Conservation (phyloP, 495 filamentous ascomycete species). For the Xylaria grammica region DNA sequence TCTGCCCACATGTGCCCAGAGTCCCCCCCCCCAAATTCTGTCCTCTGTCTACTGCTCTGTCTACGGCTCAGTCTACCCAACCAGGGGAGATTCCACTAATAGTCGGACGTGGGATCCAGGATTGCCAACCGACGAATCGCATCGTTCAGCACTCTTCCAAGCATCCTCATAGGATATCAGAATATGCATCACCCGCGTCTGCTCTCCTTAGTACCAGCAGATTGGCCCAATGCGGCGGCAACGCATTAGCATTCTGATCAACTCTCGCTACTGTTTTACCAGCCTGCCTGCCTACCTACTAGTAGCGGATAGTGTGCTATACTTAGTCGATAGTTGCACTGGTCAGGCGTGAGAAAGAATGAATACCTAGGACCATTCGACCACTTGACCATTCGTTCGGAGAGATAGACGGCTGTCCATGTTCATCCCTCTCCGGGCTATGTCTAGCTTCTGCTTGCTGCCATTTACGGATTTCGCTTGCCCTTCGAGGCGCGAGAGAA, state of each 20-base stretch:
- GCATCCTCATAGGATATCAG: constrained; percentile 38
- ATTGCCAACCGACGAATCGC: constrained; percentile 30
- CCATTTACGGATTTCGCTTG: neutral
- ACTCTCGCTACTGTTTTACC: neutral
- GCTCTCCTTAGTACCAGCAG: constrained; percentile 23
- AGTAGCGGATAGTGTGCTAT: too few species aligned
- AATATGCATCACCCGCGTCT: constrained; percentile 41
- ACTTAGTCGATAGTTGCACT: too few species aligned
- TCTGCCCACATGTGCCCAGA: too few species aligned
- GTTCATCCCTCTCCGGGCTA: neutral
- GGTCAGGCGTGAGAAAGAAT: too few species aligned
- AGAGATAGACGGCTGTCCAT: neutral
- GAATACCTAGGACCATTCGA: too few species aligned
- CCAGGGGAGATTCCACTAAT: constrained; percentile 35
- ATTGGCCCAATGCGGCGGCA: constrained; percentile 16
- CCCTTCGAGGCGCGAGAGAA: neutral
- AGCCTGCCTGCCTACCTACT: neutral
- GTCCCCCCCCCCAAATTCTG: too few species aligned
- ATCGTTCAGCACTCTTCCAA: constrained; percentile 31
- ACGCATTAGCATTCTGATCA: constrained; percentile 6
- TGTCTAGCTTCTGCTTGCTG: neutral
- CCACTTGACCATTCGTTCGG: neutral
- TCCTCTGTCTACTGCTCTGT: too few species aligned
- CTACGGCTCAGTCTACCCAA: constrained; percentile 32
- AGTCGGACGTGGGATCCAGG: constrained; percentile 14